Evolutionary conservation across 208 protist species (phyloP), one percentile per base, ranked within the genome.

Genomic region (Acanthamoeba royreba): DNA sequence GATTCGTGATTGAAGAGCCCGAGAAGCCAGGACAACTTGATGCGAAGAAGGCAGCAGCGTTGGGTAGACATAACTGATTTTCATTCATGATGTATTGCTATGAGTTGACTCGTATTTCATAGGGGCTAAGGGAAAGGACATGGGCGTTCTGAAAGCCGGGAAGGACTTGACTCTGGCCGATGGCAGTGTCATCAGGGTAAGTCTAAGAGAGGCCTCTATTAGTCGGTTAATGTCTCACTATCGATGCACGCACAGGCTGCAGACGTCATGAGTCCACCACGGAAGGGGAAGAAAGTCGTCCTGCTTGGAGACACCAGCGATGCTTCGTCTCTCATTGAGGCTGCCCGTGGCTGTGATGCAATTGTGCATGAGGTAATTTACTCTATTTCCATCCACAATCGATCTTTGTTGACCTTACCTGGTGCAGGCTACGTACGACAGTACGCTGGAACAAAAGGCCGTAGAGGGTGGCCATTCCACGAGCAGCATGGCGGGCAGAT

Each of bases 231-330:
- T 72, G 45, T 61, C 28, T 58, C 4, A 38, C n/a, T 4, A 3
- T 17, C 53, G 7, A 49, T 43, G 13, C 38, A 2, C 38, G 46
- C 49, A 33, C 53, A 94, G 46, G 86, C 72, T 0, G 94, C 81
- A 1, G 94, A 96, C 40, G 61, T 95, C 15, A 19, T 94, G 17
- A 69, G 79, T 25, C 79, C 74, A 28, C 61, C 58, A 7, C n/a
- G 81, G 1, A 4, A 66, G 61, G 94, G 95, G 28, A 96, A 94
- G 74, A 90, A 63, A 25, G 83, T 96, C n/a, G 79, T 96, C 4
- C 38, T 96, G 19, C 46, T 96, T 28, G 93, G 94, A 17, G 95
- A 96, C 72, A 96, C 94, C 63, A 81, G 61, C 38, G 94, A 96
- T 93, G 58, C 94, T 5, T 66, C 66, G 15, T 55, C 43, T 25